Base-by-base conservation (phyloP, 345 rosid species). In the Viola odorata region DNA sequence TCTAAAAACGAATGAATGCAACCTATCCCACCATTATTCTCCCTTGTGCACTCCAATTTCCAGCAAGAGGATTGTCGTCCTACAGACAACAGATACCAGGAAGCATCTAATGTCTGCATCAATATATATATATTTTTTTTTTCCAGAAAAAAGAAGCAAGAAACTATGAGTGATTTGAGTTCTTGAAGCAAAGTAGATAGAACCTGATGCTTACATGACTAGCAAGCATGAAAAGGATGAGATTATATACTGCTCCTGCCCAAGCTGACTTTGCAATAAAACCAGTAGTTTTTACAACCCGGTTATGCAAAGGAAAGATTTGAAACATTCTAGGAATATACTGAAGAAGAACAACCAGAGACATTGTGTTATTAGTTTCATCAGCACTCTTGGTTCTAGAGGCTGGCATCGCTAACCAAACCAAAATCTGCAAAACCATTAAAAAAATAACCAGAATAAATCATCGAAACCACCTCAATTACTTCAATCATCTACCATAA, bases 31-130 rank as follows among this genome's bases (percentile, higher is more conserved):
- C 8, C 1, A 4, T 50, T 7, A 17, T 50, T 50, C 53, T 50
- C 50, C 50, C 12, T 64, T n/a, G 42, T n/a, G 56, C 68, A 64
- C 41, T 80, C 85, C 0, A 45, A 50, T 9, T 75, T 79, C 96
- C 97, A 92, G 72, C 99, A 92, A 10, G 74, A 60, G 68, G 84
- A 86, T 68, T 85, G 95, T 13, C 96, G 71, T 37, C 90, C 82
- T 12, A 90, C 57, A 4, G 97, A 86, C 66, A 86, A 74, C 13
- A 86, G 47, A 45, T 92, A 89, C 96, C 96, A 89, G 61, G 85
- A 62, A 65, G 97, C 91, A 69, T 97, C 98, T 37, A 85, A 56
- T 7, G 84, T 87, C 98, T 91, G 67, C 9, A 63, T 4, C 62
- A 68, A 61, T 7, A 59, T n/a, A 45, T 23, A 50, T 51, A 40